These are phyloP conservation scores for Suillus paluster DNA, from an alignment of 768 basidiomycete genomes.

Conservation along the genomic window DNA sequence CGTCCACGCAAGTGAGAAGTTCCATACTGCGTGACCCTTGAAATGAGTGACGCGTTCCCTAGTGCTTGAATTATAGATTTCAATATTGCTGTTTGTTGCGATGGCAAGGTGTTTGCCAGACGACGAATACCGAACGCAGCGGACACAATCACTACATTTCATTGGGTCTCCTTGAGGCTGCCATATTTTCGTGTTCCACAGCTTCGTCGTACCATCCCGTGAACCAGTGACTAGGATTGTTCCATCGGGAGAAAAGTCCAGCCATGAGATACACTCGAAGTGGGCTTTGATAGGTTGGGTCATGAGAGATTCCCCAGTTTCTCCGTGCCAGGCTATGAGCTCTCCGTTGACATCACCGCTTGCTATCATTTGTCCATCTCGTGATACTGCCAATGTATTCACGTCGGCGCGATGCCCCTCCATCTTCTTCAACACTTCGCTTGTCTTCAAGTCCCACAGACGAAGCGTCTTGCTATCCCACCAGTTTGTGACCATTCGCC, in stretches of 20 bases:
- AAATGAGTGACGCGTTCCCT: too few relatives aligned
- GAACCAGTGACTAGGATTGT: too few relatives aligned
- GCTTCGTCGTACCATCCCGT: too few relatives aligned
- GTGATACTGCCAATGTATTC: neutral
- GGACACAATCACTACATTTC: too few relatives aligned
- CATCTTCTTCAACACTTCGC: neutral
- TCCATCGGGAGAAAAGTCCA: neutral
- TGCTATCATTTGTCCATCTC: neutral
- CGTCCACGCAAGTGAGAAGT: too few relatives aligned
- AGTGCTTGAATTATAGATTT: too few relatives aligned
- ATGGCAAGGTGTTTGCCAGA: too few relatives aligned
- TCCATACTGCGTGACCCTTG: too few relatives aligned
- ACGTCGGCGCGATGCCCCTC: neutral
- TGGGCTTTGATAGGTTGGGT: neutral
- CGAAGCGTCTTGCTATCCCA: neutral
- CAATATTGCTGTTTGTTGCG: too few relatives aligned
- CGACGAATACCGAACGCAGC: too few relatives aligned
- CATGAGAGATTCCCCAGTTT: neutral
- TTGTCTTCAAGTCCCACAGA: neutral
- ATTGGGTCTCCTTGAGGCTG: too few relatives aligned
- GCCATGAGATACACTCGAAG: neutral
- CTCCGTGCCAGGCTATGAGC: neutral
- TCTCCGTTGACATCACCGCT: neutral
- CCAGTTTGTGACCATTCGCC: neutral
- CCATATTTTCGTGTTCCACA: too few relatives aligned